A percentile compares a stretch with the other conserved stretches of the same genome.
These are phyloP conservation scores for Skeletonema costatum DNA, from an alignment of 108 stramenopile species.

Conservation along the genomic window DNA sequence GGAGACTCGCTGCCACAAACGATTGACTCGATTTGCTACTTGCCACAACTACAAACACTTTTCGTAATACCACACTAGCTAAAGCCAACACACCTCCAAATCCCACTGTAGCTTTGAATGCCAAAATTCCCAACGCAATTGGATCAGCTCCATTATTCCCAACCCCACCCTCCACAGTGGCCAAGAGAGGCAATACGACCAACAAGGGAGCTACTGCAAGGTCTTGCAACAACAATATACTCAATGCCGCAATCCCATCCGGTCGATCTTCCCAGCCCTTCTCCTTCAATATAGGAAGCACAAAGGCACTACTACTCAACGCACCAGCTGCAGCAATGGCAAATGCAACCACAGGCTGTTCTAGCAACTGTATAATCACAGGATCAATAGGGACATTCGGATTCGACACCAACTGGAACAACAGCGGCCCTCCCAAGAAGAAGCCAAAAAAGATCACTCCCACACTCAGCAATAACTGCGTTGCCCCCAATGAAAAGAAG, in stretches of 20 bases:
- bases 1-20: constrained; percentile 72
- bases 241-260: constrained; percentile 66
- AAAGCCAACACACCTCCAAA: constrained; percentile 66
- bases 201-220: constrained; percentile 76
- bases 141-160: constrained; percentile 42
- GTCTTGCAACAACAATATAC: constrained; percentile 75
- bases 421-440: constrained; percentile 62
- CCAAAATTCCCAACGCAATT: constrained; percentile 56
- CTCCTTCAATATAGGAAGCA: constrained; percentile 67
- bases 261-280: constrained; percentile 66
- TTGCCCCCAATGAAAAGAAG: constrained; percentile 62
- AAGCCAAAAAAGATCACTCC: constrained; percentile 61
- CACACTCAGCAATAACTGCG: constrained; percentile 62
- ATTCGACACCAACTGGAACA: constrained; percentile 58
- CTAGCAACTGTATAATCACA: constrained; percentile 57
- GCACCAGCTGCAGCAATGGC: constrained; percentile 72
- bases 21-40: constrained; percentile 66
- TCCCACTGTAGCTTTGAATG: constrained; percentile 71
- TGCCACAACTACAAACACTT: constrained; percentile 77
- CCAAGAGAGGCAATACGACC: constrained; percentile 68
- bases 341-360: constrained; percentile 68
- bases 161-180: constrained; percentile 46
- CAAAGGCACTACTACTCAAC: constrained; percentile 66
- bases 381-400: constrained; percentile 63
- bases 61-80: constrained; percentile 53